Percentiles rank a stretch among this genome's conserved stretches.
Conservation (phyloP, 139 green algal species). For the Helicosporidium sp. region DNA sequence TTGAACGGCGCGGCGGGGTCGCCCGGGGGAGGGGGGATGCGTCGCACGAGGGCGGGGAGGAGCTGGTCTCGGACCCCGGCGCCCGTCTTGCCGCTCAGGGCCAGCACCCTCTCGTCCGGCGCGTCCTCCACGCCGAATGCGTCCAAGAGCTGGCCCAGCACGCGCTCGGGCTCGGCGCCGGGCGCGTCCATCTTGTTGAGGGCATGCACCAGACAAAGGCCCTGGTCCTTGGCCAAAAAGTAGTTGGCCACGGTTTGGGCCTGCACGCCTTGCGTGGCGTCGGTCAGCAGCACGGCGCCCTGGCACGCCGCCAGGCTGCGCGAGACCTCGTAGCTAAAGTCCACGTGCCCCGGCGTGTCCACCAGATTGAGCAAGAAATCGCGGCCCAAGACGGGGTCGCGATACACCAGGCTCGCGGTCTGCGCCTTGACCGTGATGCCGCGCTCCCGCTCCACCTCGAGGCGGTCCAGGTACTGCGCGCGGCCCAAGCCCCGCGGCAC, state of each 20-base stretch:
- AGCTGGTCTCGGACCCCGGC: constrained; percentile 10
- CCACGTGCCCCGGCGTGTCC: constrained; percentile 48
- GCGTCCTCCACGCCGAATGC: constrained; percentile 40
- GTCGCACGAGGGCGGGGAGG: constrained; percentile 54
- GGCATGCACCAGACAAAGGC: constrained; percentile 65
- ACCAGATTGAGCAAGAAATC: constrained; percentile 72
- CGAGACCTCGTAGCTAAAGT: constrained; percentile 25
- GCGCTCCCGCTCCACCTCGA: constrained; percentile 59
- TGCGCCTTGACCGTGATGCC: constrained; percentile 91
- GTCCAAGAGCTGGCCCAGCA: constrained; percentile 40
- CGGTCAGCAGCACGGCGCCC: constrained; percentile 76
- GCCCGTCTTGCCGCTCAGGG: constrained; percentile 51
- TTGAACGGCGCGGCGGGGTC: constrained; percentile 21
- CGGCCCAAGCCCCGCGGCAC: constrained; percentile 11
- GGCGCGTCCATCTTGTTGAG: constrained; percentile 85
- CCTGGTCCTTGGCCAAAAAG: constrained; percentile 71
- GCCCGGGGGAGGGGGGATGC: constrained; percentile 28
- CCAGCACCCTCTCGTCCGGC: constrained; percentile 16
- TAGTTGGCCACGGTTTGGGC: constrained; percentile 84
- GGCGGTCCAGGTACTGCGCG: constrained; percentile 46
- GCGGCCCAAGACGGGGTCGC: constrained; percentile 13
- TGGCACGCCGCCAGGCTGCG: constrained; percentile 53
- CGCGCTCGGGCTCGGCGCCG: constrained; percentile 47
- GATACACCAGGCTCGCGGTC: constrained; percentile 56
- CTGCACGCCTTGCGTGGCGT: constrained; percentile 53